Base-by-base conservation (phyloP, 2,329 filamentous ascomycete genomes). In the Geosmithia putterillii region DNA sequence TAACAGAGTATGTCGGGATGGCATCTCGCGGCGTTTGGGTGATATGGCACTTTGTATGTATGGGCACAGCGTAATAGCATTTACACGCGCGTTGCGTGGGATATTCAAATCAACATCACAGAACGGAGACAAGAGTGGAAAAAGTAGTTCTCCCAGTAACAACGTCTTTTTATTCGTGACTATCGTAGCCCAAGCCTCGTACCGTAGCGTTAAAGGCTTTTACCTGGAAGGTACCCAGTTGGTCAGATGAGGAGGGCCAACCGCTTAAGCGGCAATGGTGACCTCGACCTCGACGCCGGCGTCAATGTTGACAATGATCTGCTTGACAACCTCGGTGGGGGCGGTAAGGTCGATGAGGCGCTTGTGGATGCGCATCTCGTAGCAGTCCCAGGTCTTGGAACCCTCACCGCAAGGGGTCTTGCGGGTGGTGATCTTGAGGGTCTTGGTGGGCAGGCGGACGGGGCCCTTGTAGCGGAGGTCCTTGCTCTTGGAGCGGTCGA, bases 341-440 rank as follows among this genome's bases (percentile, higher is more conserved):
- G 92, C 92, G 73, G 94, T 89, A 55, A 98, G 76, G 71, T 95
- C 89, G 65, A 95, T 95, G 64, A 95, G 78, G 59, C 89, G 85
- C 84, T 95, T 95, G 81, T 95, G 88, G 68, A 95, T 94, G 74
- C 90, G 84, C 88, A 98, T 94, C 83, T 98, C 90, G 71, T 77
- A 98, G 70, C 78, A 82, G 69, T 96, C 92, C 92, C 92, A 98
- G 65, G 92, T 98, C 87, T 98, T 98, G 71, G 85, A 94, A 74
- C 92, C 92, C 81, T 98, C 92, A 85, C 92, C 92, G 74, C 86
- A 92, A 68, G 92, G 92, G 54, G 92, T 96, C 85, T 98, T 98
- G 65, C 92, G 85, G 77, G 92, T 95, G 67, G 86, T 87, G 77
- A 95, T 81, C 79, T 92, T 87, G 62, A 96, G 80, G 67, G 80